A percentile compares a stretch with the other conserved stretches of the same genome.
Evolutionary conservation across 805 yeast species (phyloP).

Genomic region (Kodamaea leandrae): DNA sequence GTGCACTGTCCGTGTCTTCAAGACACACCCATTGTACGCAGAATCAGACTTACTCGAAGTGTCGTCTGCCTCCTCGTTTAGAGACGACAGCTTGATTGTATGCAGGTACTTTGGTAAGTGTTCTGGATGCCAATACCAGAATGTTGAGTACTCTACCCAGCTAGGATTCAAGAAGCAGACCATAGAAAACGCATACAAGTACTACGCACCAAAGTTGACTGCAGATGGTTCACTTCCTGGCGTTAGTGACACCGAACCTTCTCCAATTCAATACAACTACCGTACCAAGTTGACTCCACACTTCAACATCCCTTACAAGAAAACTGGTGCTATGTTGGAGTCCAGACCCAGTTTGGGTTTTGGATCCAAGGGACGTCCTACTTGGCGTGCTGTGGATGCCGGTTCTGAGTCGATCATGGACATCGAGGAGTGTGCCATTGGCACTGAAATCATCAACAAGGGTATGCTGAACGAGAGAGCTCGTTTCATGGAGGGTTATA

Average conservation of each 20-base stretch:
- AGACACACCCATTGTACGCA: slow-evolving; percentile 70
- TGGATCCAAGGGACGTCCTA: slow-evolving; percentile 78
- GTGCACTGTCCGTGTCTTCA: slow-evolving; percentile 67
- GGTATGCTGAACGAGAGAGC: slow-evolving; percentile 72
- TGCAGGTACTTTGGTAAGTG: slow-evolving; percentile 90
- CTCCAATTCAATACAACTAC: slow-evolving; percentile 75
- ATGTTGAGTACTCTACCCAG: slow-evolving; percentile 70
- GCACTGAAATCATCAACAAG: slow-evolving; percentile 71
- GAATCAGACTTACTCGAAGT: slow-evolving; percentile 72
- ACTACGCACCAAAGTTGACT: slow-evolving; percentile 61
- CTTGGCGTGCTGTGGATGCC: slow-evolving; percentile 61
- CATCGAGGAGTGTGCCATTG: slow-evolving; percentile 91
- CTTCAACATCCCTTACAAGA: slow-evolving; percentile 70
- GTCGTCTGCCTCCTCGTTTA: slow-evolving; percentile 24
- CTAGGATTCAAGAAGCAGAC: slow-evolving; percentile 69
- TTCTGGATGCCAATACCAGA: slow-evolving; percentile 94
- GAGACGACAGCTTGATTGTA: slow-evolving; percentile 59
- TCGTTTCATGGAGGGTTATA: slow-evolving; percentile 47
- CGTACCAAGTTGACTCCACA: slow-evolving; percentile 96
- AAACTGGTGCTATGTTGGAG: slow-evolving; percentile 26
- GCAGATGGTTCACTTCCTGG: slow-evolving; percentile 49
- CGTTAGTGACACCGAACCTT: slow-evolving; percentile 62
- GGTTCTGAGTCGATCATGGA: slow-evolving; percentile 61
- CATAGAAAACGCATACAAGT: slow-evolving; percentile 76
- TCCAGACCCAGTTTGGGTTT: slow-evolving; percentile 79